Evolutionary conservation across 2,329 filamentous ascomycete species (phyloP).

Genomic region (Aspergillus texensis): DNA sequence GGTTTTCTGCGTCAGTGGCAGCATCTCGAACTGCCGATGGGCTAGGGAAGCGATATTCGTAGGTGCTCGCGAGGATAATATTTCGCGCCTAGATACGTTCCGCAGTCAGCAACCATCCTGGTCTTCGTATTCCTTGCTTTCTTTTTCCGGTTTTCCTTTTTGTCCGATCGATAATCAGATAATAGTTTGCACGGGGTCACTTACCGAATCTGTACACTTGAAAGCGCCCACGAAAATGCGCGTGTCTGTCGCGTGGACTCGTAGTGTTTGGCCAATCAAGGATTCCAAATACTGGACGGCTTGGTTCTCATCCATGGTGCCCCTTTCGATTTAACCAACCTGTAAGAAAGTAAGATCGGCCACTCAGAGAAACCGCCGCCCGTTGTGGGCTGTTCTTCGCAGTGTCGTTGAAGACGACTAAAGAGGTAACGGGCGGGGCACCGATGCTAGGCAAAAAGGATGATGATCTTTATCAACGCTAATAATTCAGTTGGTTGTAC

Average conservation of each 20-base stretch:
- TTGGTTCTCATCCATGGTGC: slow-evolving; percentile 36
- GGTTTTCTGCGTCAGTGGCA: slow-evolving; percentile 36
- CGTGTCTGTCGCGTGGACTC: slow-evolving; percentile 77
- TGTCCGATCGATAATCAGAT: slow-evolving; percentile 12
- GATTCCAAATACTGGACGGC: slow-evolving; percentile 51
- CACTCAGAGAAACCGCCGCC: slow-evolving; percentile 8
- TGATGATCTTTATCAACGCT: background rate
- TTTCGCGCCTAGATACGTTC: slow-evolving; percentile 70
- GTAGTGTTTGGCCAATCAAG: slow-evolving; percentile 76
- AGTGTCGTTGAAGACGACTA: background rate
- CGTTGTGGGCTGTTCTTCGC: slow-evolving; percentile 15
- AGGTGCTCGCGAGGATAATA: slow-evolving; percentile 79
- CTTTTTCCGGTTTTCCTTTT: slow-evolving; percentile 1
- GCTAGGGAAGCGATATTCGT: slow-evolving; percentile 84
- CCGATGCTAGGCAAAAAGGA: background rate
- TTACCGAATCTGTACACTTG: slow-evolving; percentile 90
- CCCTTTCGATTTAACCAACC: background rate
- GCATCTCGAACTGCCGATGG: slow-evolving; percentile 49
- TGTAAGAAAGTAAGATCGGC: slow-evolving; percentile 8
- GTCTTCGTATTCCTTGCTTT: slow-evolving; percentile 12
- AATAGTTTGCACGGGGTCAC: slow-evolving; percentile 31
- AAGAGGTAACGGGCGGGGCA: background rate
- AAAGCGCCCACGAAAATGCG: slow-evolving; percentile 88
- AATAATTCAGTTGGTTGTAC: slow-evolving; percentile 1
- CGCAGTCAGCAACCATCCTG: slow-evolving; percentile 19